These are phyloP conservation scores for Rutstroemia sp. DNA, from an alignment of 2,329 filamentous ascomycete genomes.

Conservation along the genomic window DNA sequence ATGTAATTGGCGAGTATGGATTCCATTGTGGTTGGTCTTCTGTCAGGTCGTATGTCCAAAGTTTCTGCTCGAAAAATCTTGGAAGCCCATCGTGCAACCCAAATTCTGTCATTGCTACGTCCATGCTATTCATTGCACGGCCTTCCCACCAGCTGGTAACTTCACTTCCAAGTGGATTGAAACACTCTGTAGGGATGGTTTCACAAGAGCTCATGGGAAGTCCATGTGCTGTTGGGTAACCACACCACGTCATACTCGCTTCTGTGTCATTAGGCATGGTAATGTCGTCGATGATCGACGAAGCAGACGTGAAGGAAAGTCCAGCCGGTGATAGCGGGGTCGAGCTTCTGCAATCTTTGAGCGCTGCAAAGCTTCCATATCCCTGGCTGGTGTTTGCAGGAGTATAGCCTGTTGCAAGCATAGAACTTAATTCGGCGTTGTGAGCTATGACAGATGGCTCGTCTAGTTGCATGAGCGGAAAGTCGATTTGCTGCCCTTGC, in stretches of 20 bases:
- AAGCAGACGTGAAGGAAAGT: constrained; percentile 7
- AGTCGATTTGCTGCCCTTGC: constrained; percentile 3
- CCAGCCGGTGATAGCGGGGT: constrained; percentile 9
- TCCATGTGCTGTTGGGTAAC: constrained; percentile 8
- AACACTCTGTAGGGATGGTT: neutral
- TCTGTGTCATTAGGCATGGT: constrained; percentile 12
- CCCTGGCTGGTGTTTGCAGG: constrained; percentile 14
- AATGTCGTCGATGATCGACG: constrained; percentile 1
- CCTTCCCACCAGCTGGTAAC: no score
- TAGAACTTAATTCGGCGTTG: constrained; percentile 14
- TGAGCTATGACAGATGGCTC: neutral
- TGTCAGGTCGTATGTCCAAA: no score
- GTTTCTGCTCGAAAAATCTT: no score
- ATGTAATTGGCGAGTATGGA: no score
- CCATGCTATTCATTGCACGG: no score
- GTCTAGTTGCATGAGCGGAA: constrained; percentile 8
- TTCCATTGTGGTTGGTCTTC: no score
- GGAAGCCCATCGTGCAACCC: no score
- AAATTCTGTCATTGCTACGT: no score
- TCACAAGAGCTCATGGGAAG: neutral
- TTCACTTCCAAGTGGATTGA: no score
- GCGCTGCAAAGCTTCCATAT: constrained; percentile 19
- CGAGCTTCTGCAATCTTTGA: constrained; percentile 11
- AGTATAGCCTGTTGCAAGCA: constrained; percentile 19
- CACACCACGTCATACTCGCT: constrained; percentile 13